These are phyloP conservation scores for Plasmodium yoelii DNA, from an alignment of 169 alveolate genomes.

Conservation along the genomic window DNA sequence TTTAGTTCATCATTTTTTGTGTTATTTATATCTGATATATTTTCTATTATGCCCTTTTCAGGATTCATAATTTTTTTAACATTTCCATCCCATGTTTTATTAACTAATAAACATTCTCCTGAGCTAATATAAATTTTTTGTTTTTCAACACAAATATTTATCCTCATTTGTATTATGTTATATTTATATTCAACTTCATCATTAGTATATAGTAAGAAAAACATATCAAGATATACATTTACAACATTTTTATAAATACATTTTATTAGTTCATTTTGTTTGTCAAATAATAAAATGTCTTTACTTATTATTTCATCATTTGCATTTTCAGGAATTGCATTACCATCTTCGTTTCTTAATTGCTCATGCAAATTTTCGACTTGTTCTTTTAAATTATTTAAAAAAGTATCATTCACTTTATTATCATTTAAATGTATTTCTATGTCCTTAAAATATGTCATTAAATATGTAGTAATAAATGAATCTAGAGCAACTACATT, in stretches of 20 bases:
- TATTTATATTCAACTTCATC: conserved; percentile 25
- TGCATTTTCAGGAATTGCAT: neutral
- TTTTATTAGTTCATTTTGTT: neutral
- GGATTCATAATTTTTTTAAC: neutral
- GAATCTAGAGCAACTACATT: conserved; percentile 23
- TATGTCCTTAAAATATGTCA: conserved; percentile 18
- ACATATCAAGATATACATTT: conserved; percentile 17
- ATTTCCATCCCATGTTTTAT: conserved; percentile 21
- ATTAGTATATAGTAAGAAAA: conserved; percentile 20
- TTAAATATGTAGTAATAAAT: conserved; percentile 19
- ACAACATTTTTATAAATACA: conserved; percentile 1
- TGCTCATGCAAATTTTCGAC: neutral
- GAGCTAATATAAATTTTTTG: conserved; percentile 2
- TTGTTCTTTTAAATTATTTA: conserved; percentile 3
- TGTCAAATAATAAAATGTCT: neutral
- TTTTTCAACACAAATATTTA: conserved; percentile 1
- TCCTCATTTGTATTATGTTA: conserved; percentile 20
- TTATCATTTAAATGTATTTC: conserved; percentile 15
- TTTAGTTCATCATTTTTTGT: neutral
- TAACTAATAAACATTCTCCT: conserved; percentile 19
- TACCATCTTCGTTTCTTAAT: neutral
- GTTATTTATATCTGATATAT: neutral
- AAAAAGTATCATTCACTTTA: conserved; percentile 19
- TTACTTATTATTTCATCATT: neutral
- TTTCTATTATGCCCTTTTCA: neutral